Conservation (phyloP, 1,284 basidiomycete genomes). For the Violaceomyces palustris region DNA sequence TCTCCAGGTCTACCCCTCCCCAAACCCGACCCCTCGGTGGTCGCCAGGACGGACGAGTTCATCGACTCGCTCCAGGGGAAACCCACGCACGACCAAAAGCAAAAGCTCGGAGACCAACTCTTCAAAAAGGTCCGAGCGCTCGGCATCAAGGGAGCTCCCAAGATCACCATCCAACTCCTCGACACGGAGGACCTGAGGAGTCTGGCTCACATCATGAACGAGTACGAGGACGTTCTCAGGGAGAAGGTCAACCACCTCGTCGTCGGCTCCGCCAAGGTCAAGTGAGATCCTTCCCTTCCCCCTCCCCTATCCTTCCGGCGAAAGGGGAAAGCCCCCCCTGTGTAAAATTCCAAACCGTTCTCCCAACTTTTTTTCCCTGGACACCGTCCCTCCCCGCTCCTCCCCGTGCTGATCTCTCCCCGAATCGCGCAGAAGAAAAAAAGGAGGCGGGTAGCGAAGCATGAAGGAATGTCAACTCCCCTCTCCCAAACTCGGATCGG, state of each 20-base stretch:
- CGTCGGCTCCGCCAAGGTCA: neutral
- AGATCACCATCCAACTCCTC: constrained; percentile 65
- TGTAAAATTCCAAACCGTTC: no score
- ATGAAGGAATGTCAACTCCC: no score
- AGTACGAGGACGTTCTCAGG: constrained; percentile 72
- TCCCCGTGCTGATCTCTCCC: no score
- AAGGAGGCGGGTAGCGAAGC: no score
- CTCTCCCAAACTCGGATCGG: no score
- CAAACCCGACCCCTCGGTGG: constrained; percentile 66
- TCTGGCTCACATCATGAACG: constrained; percentile 78
- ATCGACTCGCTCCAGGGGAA: constrained; percentile 66
- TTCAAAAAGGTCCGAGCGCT: constrained; percentile 73
- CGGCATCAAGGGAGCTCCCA: constrained; percentile 66
- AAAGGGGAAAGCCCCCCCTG: no score
- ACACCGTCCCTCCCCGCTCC: no score
- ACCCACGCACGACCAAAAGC: constrained; percentile 68
- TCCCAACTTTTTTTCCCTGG: no score
- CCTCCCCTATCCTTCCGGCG: no score
- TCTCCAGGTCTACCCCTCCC: constrained; percentile 63
- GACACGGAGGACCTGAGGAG: constrained; percentile 77
- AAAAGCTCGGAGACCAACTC: constrained; percentile 55
- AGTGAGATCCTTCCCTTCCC: no score
- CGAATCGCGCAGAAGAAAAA: no score
- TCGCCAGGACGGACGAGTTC: constrained; percentile 69
- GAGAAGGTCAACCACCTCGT: no score